Conservation (phyloP, 208 protist genomes). For the Wallacemonas sp. region DNA sequence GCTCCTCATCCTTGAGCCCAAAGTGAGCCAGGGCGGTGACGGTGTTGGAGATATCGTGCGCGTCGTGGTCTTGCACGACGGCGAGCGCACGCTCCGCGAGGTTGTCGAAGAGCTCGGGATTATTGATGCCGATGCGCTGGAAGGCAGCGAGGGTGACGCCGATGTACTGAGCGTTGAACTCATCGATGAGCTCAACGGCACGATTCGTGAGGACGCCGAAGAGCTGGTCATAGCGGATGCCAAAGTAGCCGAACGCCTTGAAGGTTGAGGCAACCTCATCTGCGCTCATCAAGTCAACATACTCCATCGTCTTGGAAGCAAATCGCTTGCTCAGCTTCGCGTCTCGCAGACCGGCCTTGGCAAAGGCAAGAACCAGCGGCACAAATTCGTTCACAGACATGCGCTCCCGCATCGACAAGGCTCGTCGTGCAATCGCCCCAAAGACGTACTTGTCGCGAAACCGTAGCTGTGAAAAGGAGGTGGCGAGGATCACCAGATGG, state of each 20-base stretch:
- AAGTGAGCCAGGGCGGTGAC: constrained; percentile 90
- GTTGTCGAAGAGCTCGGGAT: constrained; percentile 92
- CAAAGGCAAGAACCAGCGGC: constrained; percentile 82
- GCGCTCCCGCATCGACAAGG: constrained; percentile 86
- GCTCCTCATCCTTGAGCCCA: constrained; percentile 90
- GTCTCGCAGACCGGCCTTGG: constrained; percentile 84
- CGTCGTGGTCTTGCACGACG: constrained; percentile 90
- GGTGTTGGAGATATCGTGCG: constrained; percentile 76
- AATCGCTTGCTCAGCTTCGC: constrained; percentile 88
- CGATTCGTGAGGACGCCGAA: constrained; percentile 92
- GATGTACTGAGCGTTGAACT: constrained; percentile 91
- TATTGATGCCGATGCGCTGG: constrained; percentile 91
- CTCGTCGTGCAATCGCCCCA: constrained; percentile 76
- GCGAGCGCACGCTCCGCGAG: constrained; percentile 87
- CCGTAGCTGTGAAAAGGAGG: constrained; percentile 75
- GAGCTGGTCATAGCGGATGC: constrained; percentile 91
- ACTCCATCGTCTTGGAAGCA: constrained; percentile 90
- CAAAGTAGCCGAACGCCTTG: constrained; percentile 87
- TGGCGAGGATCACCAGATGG: constrained; percentile 87
- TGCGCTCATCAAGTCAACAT: constrained; percentile 91
- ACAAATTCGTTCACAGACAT: constrained; percentile 90
- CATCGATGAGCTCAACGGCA: constrained; percentile 90
- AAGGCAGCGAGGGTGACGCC: constrained; percentile 87
- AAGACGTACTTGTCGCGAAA: constrained; percentile 83
- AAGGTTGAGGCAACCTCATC: constrained; percentile 89